These are phyloP conservation scores for Candida vartiovaarae DNA, from an alignment of 805 yeast genomes.

Conservation along the genomic window DNA sequence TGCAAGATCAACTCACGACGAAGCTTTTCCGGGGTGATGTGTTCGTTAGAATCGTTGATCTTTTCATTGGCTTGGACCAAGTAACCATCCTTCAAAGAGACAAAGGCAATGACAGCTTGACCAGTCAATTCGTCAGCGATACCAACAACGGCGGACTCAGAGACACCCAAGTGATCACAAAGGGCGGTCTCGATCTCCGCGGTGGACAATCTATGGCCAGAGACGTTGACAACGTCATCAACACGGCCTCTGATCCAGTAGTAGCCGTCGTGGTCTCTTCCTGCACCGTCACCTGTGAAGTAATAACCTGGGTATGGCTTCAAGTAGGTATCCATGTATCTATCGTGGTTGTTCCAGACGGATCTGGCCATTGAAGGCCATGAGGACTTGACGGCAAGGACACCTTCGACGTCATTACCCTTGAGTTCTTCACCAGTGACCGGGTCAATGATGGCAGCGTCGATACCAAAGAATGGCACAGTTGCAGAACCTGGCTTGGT, in stretches of 20 bases:
- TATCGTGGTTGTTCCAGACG: conserved; percentile 79
- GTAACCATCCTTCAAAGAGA: conserved; percentile 59
- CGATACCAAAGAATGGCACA: conserved; percentile 92
- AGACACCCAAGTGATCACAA: conserved; percentile 69
- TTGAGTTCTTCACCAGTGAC: conserved; percentile 77
- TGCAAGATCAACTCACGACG: conserved; percentile 74
- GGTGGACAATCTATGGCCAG: conserved; percentile 97
- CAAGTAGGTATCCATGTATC: conserved; percentile 87
- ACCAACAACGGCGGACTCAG: conserved; percentile 97
- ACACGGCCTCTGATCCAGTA: conserved; percentile 98
- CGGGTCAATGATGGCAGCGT: conserved; percentile 88
- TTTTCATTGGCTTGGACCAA: conserved; percentile 25
- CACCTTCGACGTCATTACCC: conserved; percentile 94
- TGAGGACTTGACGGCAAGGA: conserved; percentile 77
- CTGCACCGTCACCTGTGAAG: conserved; percentile 99
- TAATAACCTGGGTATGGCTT: conserved; percentile 90
- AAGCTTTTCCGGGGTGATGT: conserved; percentile 32
- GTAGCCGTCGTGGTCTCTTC: conserved; percentile 92
- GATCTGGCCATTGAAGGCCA: conserved; percentile 99
- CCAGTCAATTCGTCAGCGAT: conserved; percentile 93
- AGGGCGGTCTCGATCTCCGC: conserved; percentile 96
- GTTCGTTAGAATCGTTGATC: conserved; percentile 23
- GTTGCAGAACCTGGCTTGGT: conserved; percentile 98
- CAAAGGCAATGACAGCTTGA: conserved; percentile 95
- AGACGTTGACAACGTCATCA: conserved; percentile 96